These are phyloP conservation scores for Casuarina equisetifolia DNA, from an alignment of 306 rosid genomes.

Conservation along the genomic window DNA sequence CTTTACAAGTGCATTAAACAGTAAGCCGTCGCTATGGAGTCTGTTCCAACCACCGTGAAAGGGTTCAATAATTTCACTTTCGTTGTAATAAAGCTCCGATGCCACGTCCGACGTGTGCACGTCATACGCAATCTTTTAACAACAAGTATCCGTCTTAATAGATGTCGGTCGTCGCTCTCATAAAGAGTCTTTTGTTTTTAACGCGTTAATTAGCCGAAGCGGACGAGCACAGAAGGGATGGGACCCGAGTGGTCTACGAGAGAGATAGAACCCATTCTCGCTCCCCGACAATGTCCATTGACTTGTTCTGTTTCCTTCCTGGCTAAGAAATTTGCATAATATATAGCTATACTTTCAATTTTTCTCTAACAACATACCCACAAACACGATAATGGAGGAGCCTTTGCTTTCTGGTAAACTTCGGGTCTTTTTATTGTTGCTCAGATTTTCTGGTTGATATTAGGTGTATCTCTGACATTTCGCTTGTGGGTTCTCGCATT, in stretches of 20 bases:
- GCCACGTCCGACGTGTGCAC: too few relatives aligned
- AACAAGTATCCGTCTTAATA: too few relatives aligned
- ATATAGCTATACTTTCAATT: neutral
- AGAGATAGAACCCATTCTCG: neutral
- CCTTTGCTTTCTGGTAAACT: constrained; percentile 70
- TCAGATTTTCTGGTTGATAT: constrained; percentile 6
- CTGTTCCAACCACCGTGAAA: too few relatives aligned
- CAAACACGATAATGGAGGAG: constrained; percentile 48
- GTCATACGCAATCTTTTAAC: too few relatives aligned
- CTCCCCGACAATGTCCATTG: neutral
- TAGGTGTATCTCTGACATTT: constrained; percentile 13
- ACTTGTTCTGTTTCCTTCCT: neutral
- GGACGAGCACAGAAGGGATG: neutral
- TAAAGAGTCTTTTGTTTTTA: too few relatives aligned
- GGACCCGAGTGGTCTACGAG: neutral
- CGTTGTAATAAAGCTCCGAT: too few relatives aligned
- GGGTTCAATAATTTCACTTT: too few relatives aligned
- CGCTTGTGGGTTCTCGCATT: constrained; percentile 21
- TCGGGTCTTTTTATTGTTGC: neutral
- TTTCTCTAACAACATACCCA: constrained; percentile 1
- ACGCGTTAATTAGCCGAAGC: neutral
- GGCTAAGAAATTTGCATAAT: neutral
- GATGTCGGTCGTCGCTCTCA: too few relatives aligned
- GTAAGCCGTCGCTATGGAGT: too few relatives aligned
- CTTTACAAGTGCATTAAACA: too few relatives aligned